Evolutionary conservation across 2,329 filamentous ascomycete species (phyloP).

Genomic region (Cladorrhinum sp.): DNA sequence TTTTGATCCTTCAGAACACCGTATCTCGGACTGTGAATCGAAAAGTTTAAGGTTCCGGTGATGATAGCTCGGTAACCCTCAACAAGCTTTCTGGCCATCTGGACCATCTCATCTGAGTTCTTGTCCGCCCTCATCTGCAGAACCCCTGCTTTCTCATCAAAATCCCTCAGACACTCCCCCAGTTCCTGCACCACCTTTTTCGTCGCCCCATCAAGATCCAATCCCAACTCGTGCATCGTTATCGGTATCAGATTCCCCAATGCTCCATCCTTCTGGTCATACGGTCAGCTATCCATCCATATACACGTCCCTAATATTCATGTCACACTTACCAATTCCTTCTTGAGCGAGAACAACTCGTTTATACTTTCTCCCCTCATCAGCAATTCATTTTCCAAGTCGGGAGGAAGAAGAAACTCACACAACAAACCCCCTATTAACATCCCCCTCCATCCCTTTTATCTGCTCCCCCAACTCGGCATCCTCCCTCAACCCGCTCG

Average conservation of each 20-base stretch:
- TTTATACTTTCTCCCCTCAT: conserved; percentile 16
- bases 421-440: conserved; percentile 18
- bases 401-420: conserved; percentile 4
- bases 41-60: conserved; percentile 20
- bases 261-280: conserved; percentile 14
- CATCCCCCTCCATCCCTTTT: neutral
- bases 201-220: conserved; percentile 9
- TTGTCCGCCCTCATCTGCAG: neutral
- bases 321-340: conserved; percentile 20
- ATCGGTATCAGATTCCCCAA: conserved; percentile 19
- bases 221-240: conserved; percentile 9
- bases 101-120: neutral
- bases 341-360: conserved; percentile 25
- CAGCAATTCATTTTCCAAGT: neutral
- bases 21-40: conserved; percentile 22
- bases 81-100: conserved; percentile 3
- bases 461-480: conserved; percentile 7
- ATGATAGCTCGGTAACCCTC: conserved; percentile 18
- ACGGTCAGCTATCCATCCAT: neutral
- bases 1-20: conserved; percentile 14
- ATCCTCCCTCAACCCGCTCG: neutral
- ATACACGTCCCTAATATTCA: too few species aligned
- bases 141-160: conserved; percentile 6
- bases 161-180: neutral
- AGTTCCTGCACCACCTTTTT: conserved; percentile 3